These are phyloP conservation scores for Eragrostis nindensis DNA, from an alignment of 176 grass and related monocot genomes.

Conservation along the genomic window DNA sequence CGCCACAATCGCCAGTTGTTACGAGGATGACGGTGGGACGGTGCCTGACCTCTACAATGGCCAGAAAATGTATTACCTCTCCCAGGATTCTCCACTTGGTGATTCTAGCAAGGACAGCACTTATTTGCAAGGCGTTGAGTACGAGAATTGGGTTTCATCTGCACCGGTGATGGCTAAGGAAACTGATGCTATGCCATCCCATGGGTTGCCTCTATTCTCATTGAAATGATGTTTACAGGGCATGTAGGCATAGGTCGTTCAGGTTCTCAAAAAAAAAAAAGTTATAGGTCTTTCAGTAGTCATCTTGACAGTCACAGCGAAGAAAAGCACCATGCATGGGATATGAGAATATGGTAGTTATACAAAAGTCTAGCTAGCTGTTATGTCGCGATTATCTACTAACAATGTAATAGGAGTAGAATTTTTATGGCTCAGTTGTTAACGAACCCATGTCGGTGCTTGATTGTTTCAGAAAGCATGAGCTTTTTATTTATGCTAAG, in stretches of 20 bases:
- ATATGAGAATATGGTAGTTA: background rate
- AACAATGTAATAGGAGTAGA: background rate
- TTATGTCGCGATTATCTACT: background rate
- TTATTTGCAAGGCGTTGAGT: constrained; percentile 40
- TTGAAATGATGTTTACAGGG: constrained; percentile 60
- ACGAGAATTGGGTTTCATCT: constrained; percentile 42
- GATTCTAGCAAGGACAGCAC: constrained; percentile 21
- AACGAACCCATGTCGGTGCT: background rate
- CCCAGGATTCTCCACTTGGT: constrained; percentile 10
- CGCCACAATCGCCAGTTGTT: constrained; percentile 25
- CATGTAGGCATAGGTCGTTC: background rate
- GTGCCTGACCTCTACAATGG: constrained; percentile 30
- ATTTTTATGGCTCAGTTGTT: constrained; percentile 20
- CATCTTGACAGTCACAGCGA: too few relatives aligned
- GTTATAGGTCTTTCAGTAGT: background rate
- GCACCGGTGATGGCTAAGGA: constrained; percentile 24
- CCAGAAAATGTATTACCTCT: constrained; percentile 35
- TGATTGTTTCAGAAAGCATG: background rate
- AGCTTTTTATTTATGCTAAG: background rate
- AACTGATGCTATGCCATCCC: constrained; percentile 56
- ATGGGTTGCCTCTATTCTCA: constrained; percentile 57
- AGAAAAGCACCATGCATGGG: background rate
- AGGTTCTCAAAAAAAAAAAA: background rate
- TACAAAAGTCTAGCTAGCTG: constrained; percentile 31
- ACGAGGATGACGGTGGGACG: constrained; percentile 16